Evolutionary conservation across 257 asterid genomes (phyloP).

Genomic region (Thymus quinquecostatus): DNA sequence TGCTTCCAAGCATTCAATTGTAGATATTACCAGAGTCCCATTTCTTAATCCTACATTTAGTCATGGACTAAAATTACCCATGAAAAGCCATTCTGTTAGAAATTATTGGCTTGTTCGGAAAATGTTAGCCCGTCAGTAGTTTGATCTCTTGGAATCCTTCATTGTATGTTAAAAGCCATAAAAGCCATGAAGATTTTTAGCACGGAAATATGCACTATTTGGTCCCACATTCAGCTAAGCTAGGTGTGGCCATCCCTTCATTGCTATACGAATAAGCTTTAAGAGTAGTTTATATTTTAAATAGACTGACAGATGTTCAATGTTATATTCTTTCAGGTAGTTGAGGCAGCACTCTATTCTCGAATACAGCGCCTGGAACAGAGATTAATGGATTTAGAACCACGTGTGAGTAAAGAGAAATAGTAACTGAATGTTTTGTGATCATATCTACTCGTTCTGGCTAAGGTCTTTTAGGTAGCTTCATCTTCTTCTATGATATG

Average conservation of each 20-base stretch:
- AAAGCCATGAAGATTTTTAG: constrained; percentile 1
- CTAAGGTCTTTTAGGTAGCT: no score
- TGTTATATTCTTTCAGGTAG: constrained; percentile 66
- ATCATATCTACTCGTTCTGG: not conserved
- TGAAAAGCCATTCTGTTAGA: not conserved
- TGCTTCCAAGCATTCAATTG: not conserved
- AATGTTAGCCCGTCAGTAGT: constrained; percentile 13
- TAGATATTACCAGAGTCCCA: not conserved
- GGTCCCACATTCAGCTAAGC: not conserved
- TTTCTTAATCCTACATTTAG: no score
- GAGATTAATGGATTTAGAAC: constrained; percentile 85
- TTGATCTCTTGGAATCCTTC: not conserved
- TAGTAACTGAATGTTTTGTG: constrained; percentile 37
- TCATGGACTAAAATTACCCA: not conserved
- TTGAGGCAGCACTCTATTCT: constrained; percentile 97
- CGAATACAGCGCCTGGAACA: constrained; percentile 85
- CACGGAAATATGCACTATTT: constrained; percentile 4
- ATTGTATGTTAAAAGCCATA: not conserved
- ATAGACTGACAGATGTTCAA: constrained; percentile 30
- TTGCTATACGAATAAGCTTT: constrained; percentile 7
- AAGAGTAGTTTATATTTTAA: constrained; percentile 25
- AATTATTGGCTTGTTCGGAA: constrained; percentile 4
- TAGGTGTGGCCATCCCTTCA: not conserved
- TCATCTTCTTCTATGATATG: no score
- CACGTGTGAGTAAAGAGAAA: constrained; percentile 75